Evolutionary conservation across 2,329 filamentous ascomycete species (phyloP).

Genomic region (Myotisia sp.): DNA sequence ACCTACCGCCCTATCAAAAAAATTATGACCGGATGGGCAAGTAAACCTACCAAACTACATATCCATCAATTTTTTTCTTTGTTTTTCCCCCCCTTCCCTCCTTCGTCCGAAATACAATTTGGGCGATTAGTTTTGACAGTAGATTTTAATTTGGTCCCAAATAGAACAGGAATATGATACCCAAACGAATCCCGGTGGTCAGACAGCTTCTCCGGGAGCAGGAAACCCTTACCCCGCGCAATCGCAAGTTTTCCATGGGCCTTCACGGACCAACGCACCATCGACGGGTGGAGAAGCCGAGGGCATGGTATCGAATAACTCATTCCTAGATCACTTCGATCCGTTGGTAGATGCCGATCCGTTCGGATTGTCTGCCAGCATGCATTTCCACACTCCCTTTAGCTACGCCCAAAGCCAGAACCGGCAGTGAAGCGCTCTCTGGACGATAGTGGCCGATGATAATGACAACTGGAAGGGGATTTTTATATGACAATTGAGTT

Average conservation of each 20-base stretch:
- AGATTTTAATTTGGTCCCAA: neutral
- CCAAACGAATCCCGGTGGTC: constrained; percentile 75
- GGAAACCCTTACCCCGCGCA: constrained; percentile 54
- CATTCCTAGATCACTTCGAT: constrained; percentile 58
- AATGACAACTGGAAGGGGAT: neutral
- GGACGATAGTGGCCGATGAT: neutral
- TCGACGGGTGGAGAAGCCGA: constrained; percentile 20
- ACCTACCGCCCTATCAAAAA: constrained; percentile 77
- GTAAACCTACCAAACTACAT: constrained; percentile 39
- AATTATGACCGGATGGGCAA: constrained; percentile 94
- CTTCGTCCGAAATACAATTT: too few relatives aligned
- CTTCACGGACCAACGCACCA: neutral
- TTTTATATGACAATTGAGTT: neutral
- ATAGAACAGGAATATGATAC: constrained; percentile 95
- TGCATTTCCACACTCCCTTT: constrained; percentile 84
- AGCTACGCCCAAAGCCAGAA: constrained; percentile 30
- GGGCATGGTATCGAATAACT: constrained; percentile 33
- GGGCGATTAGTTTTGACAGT: constrained; percentile 14
- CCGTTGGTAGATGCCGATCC: constrained; percentile 84
- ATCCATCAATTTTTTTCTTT: neutral
- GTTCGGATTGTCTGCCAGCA: constrained; percentile 82
- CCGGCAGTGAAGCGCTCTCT: constrained; percentile 17
- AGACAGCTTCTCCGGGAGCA: constrained; percentile 58
- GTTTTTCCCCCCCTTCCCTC: neutral
- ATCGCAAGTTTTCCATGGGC: constrained; percentile 14